Percentiles rank a stretch among this genome's conserved stretches.
Conservation (phyloP, 2,329 filamentous ascomycete genomes). For the Phyllosticta citribraziliensis region DNA sequence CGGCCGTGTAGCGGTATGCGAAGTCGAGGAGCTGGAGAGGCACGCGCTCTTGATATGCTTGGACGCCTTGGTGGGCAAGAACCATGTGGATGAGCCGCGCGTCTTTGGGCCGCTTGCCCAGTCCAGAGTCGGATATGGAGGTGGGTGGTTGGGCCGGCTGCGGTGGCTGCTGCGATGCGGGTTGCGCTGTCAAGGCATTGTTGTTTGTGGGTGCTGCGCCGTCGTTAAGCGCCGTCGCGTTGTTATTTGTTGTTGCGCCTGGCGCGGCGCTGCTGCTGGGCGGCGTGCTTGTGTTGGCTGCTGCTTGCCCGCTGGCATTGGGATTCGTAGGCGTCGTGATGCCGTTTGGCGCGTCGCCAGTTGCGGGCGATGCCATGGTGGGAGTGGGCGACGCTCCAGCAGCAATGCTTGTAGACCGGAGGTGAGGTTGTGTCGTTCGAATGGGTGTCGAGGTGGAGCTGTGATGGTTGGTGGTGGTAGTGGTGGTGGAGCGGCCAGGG, state of each 20-base stretch:
- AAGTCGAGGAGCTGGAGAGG: conserved; percentile 77
- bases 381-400: neutral
- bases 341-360: conserved; percentile 26
- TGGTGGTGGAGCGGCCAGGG: neutral
- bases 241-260: conserved; percentile 11
- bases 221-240: conserved; percentile 16
- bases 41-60: conserved; percentile 71
- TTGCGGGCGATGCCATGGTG: conserved; percentile 28
- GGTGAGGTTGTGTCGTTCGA: neutral
- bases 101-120: conserved; percentile 56
- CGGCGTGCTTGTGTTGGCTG: conserved; percentile 11
- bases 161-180: conserved; percentile 16
- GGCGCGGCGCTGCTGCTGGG: conserved; percentile 28
- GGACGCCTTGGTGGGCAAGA: conserved; percentile 67
- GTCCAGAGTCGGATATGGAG: conserved; percentile 24
- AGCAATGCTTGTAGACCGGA: neutral
- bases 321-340: conserved; percentile 25
- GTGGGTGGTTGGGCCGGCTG: conserved; percentile 23
- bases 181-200: neutral
- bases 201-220: conserved; percentile 14
- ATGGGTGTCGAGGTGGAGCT: neutral
- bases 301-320: conserved; percentile 19
- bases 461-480: neutral
- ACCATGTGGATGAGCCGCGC: conserved; percentile 71
- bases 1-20: conserved; percentile 70